phyloP scores from a whole-genome alignment of 768 basidiomycete species.

The Arthromyces matolae region DNA sequence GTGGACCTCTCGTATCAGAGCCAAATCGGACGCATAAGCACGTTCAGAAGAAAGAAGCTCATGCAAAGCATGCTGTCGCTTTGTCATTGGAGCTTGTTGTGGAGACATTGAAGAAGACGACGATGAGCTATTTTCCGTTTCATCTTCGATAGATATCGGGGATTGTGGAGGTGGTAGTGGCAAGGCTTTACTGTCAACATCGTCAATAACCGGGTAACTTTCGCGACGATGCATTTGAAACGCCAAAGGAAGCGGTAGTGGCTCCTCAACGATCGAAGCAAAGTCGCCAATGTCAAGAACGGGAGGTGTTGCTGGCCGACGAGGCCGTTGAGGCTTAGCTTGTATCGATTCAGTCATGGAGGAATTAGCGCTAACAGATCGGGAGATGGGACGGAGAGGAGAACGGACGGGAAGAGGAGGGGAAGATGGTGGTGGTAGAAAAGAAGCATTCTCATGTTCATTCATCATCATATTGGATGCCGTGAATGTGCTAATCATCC shows the following conservation, averaged over 20 bases:
- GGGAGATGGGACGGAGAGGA: constrained; percentile 32
- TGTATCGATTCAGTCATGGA: constrained; percentile 9
- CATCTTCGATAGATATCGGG: constrained; percentile 23
- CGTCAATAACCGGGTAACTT: constrained; percentile 22
- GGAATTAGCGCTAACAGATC: constrained; percentile 21
- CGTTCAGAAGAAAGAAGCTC: constrained; percentile 78
- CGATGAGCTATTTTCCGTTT: constrained; percentile 20
- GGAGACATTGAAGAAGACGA: constrained; percentile 21
- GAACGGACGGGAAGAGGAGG: constrained; percentile 34
- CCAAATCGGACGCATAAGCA: constrained; percentile 81
- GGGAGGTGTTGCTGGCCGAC: constrained; percentile 21
- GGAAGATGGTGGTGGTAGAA: constrained; percentile 24
- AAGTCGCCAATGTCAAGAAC: constrained; percentile 23
- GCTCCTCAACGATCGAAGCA: constrained; percentile 22
- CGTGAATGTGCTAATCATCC: constrained; percentile 31
- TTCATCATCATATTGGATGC: constrained; percentile 29
- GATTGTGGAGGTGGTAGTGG: constrained; percentile 27
- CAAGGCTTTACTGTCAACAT: constrained; percentile 20
- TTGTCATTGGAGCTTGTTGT: constrained; percentile 43
- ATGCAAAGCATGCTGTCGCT: constrained; percentile 72
- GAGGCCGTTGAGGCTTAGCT: constrained; percentile 11
- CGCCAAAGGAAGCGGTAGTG: constrained; percentile 12
- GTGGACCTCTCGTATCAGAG: constrained; percentile 72
- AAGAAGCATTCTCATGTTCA: constrained; percentile 18
- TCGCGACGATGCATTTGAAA: constrained; percentile 27